phyloP scores from a whole-genome alignment of 345 rosid genomes.

The Citrus australasica region DNA sequence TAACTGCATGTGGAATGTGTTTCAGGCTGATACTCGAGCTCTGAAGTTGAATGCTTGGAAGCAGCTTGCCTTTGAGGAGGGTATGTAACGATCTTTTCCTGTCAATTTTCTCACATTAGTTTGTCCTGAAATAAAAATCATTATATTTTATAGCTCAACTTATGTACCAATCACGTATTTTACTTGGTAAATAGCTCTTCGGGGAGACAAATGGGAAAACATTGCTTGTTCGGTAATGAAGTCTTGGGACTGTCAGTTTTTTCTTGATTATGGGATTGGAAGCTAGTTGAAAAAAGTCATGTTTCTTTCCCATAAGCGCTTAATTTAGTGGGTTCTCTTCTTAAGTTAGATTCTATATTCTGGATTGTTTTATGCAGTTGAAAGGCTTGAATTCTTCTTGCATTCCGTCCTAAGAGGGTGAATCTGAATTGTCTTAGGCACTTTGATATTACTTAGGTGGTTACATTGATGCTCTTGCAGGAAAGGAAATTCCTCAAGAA shows the following conservation, averaged over 20 bases:
- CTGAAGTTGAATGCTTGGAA: constrained; percentile 88
- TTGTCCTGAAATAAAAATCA: background rate
- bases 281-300: background rate
- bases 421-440: background rate
- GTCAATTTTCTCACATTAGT: background rate
- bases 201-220: background rate
- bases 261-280: background rate
- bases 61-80: constrained; percentile 91
- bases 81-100: constrained; percentile 27
- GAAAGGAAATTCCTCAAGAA: constrained; percentile 64
- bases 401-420: background rate
- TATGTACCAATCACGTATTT: background rate
- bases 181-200: background rate
- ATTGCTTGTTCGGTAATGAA: background rate
- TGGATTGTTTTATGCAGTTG: background rate
- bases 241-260: background rate
- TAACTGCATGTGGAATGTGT: constrained; percentile 17
- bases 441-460: constrained; percentile 4
- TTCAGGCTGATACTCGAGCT: constrained; percentile 75
- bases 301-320: background rate
- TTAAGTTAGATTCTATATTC: background rate
- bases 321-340: background rate
- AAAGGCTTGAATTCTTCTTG: background rate
- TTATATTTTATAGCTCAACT: background rate
- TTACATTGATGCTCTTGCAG: constrained; percentile 33